Evolutionary conservation across 2,329 filamentous ascomycete genomes (phyloP).

Genomic region (Ophiosphaerella herpotricha): DNA sequence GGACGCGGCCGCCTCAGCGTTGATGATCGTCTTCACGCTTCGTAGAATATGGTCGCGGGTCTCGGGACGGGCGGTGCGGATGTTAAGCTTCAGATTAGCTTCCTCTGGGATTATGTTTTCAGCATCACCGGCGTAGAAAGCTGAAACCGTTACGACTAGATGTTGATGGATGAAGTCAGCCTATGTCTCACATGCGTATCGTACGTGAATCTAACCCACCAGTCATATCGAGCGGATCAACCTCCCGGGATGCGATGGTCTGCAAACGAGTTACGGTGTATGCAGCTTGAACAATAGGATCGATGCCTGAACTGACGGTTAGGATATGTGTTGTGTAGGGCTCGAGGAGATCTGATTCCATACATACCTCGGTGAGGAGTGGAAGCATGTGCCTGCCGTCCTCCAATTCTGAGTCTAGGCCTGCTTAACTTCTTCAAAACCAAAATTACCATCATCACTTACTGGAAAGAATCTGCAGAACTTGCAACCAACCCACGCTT

Average conservation of each 20-base stretch:
- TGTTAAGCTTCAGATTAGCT: constrained; percentile 61
- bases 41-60: constrained; percentile 55
- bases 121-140: constrained; percentile 62
- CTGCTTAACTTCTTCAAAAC: constrained; percentile 15
- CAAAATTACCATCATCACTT: background rate
- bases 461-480: constrained; percentile 48
- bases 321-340: too few relatives aligned
- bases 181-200: too few relatives aligned
- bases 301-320: constrained; percentile 45
- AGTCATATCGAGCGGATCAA: constrained; percentile 58
- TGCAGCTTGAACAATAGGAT: constrained; percentile 63
- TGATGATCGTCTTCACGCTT: constrained; percentile 58
- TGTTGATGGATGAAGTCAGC: too few relatives aligned
- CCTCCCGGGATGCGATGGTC: constrained; percentile 61
- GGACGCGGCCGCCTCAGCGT: constrained; percentile 59
- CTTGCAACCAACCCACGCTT: constrained; percentile 49
- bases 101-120: constrained; percentile 65
- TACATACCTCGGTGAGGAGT: constrained; percentile 54
- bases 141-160: constrained; percentile 61
- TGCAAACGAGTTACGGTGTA: constrained; percentile 63
- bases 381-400: constrained; percentile 62
- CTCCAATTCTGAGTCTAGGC: constrained; percentile 59
- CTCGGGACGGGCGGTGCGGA: constrained; percentile 53
- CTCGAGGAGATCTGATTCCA: too few relatives aligned
- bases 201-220: too few relatives aligned